These are phyloP conservation scores for Lunasporangiospora selenospora DNA, from an alignment of 192 early-diverging fungal genomes.

Conservation along the genomic window DNA sequence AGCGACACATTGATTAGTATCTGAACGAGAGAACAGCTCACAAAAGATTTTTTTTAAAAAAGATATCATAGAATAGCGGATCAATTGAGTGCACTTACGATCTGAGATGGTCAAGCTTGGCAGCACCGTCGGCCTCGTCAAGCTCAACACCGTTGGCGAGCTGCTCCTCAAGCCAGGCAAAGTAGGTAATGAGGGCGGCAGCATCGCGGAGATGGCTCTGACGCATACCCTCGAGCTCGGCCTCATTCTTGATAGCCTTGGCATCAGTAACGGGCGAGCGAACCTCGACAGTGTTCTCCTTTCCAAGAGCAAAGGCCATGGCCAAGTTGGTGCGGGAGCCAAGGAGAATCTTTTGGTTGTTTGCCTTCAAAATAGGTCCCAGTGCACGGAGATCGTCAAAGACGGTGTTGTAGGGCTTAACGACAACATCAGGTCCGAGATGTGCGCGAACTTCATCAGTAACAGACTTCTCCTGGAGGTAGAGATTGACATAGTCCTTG, in stretches of 20 bases:
- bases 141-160: constrained; percentile 72
- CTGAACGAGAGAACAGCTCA: not conserved
- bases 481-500: constrained; percentile 68
- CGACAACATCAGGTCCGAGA: constrained; percentile 60
- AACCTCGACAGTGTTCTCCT: constrained; percentile 58
- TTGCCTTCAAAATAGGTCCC: constrained; percentile 37
- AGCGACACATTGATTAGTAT: not conserved
- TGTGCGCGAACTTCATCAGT: constrained; percentile 65
- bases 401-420: constrained; percentile 78
- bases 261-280: constrained; percentile 76
- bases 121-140: constrained; percentile 89
- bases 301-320: constrained; percentile 40
- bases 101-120: constrained; percentile 82
- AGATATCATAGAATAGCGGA: not conserved
- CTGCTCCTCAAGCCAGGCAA: constrained; percentile 96
- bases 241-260: constrained; percentile 94
- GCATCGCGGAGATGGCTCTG: constrained; percentile 91
- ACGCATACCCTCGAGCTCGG: constrained; percentile 92
- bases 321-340: constrained; percentile 36
- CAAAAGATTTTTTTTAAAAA: not conserved
- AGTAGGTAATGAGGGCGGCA: constrained; percentile 79
- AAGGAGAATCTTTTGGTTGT: constrained; percentile 46
- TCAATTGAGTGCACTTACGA: constrained; percentile 38
- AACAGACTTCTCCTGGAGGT: constrained; percentile 79
- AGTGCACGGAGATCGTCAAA: constrained; percentile 74